Evolutionary conservation across 352 stramenopile genomes (phyloP), one percentile per base, ranked within the genome.

Genomic region (Phytopythium cucurbitacearum): DNA sequence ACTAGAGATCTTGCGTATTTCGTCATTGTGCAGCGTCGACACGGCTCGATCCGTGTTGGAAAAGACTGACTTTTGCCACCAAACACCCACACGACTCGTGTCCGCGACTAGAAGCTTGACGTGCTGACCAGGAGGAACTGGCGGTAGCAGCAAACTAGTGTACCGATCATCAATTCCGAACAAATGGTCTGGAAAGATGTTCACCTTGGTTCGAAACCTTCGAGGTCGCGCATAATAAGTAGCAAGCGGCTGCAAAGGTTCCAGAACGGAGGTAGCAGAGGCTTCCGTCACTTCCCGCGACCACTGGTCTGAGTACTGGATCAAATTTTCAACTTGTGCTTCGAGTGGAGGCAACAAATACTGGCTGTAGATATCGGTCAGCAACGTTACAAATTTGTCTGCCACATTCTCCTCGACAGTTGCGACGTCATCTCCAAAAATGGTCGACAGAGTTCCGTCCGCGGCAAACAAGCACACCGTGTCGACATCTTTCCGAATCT

Each of bases 401-500:
- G 67, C 67, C 5, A 86, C 76, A 8, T 67, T 73, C 32, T 72
- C 65, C 33, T 80, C 63, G 52, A 86, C 73, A 1, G 64, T 61
- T 1, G 59, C 66, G 44, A 74, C 70, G 33, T 88, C 75, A 35
- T 88, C 78, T 1, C 73, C 69, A 40, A 91, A 87, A 56, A 89
- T 91, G 15, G 77, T 91, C 12, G 75, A 80, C 3, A 91, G 60
- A 3, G 63, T 79, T 5, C 80, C 80, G 45, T 89, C 71, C 12
- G 71, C 48, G 9, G 75, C 62, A 53, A 90, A 90, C 11, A 90
- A 42, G 9, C 80, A 90, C 11, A 90, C 70, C 10, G 71, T 88
- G 51, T 90, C 75, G 36, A 90, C 70, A 47, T 91, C 80, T 53
- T 77, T 74, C 9, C 71, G 76, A 51, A 91, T 77, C 51, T 89